Percentiles rank a stretch among this genome's conserved stretches.
These are phyloP conservation scores for Annulohypoxylon maeteangense DNA, from an alignment of 495 filamentous ascomycete species.

Conservation along the genomic window DNA sequence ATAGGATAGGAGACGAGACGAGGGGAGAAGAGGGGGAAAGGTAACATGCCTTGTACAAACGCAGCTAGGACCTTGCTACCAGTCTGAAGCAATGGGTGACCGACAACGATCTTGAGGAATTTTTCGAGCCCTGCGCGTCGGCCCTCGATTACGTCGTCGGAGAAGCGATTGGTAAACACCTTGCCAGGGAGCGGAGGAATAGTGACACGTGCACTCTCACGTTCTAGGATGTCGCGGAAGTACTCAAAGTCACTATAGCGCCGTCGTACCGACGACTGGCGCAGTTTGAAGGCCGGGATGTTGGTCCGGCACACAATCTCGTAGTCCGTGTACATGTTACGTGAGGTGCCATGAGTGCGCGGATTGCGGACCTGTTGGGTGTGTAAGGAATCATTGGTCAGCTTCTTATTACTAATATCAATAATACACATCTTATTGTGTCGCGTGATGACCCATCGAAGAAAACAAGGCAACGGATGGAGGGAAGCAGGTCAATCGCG, in stretches of 20 bases:
- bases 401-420: neutral
- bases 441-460: slow-evolving; percentile 17
- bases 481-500: neutral
- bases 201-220: slow-evolving; percentile 91
- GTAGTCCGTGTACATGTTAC: slow-evolving; percentile 98
- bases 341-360: slow-evolving; percentile 92
- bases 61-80: slow-evolving; percentile 95
- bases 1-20: neutral
- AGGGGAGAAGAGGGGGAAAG: slow-evolving; percentile 6
- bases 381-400: slow-evolving; percentile 3
- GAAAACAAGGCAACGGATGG: slow-evolving; percentile 2
- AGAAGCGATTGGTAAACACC: slow-evolving; percentile 98
- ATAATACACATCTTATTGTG: slow-evolving; percentile 20
- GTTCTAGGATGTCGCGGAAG: slow-evolving; percentile 97
- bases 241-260: slow-evolving; percentile 98
- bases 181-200: slow-evolving; percentile 97
- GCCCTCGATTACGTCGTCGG: slow-evolving; percentile 98
- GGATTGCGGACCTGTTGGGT: slow-evolving; percentile 85
- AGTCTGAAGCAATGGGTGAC: slow-evolving; percentile 95
- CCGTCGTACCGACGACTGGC: slow-evolving; percentile 82
- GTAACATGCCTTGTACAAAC: slow-evolving; percentile 89
- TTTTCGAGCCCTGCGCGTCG: slow-evolving; percentile 90
- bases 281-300: slow-evolving; percentile 97
- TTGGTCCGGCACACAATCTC: slow-evolving; percentile 97
- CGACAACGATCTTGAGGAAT: slow-evolving; percentile 97